Conservation (phyloP, 805 yeast genomes). For the Saccharomycopsis capsularis region DNA sequence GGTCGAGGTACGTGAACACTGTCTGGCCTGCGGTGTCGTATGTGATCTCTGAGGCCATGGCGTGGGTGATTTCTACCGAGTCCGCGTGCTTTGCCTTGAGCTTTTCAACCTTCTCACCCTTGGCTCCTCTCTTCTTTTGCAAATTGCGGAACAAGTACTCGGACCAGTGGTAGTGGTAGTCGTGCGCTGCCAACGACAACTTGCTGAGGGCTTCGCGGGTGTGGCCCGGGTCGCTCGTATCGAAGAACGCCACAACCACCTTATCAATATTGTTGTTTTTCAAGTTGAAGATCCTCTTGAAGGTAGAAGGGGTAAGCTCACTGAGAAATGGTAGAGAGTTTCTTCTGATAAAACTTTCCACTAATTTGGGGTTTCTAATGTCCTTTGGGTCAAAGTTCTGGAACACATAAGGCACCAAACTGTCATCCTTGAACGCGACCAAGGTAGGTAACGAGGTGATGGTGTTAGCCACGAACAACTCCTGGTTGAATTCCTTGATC, state of each 20-base stretch:
- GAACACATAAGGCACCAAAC: constrained; percentile 44
- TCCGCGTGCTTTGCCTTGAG: constrained; percentile 40
- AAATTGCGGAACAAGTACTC: constrained; percentile 29
- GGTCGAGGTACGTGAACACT: constrained; percentile 45
- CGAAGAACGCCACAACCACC: constrained; percentile 43
- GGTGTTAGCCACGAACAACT: constrained; percentile 43
- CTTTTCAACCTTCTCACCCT: constrained; percentile 36
- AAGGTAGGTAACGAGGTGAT: constrained; percentile 58
- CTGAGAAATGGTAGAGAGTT: constrained; percentile 46
- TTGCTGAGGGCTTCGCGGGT: constrained; percentile 29
- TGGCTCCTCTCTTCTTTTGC: constrained; percentile 31
- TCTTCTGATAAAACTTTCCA: constrained; percentile 44
- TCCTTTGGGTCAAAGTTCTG: constrained; percentile 62
- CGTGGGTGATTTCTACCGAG: constrained; percentile 38
- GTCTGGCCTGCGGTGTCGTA: constrained; percentile 38
- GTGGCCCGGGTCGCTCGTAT: constrained; percentile 28
- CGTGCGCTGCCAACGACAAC: constrained; percentile 40
- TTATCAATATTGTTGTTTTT: constrained; percentile 33
- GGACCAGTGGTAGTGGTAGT: constrained; percentile 40
- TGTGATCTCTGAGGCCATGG: constrained; percentile 44
- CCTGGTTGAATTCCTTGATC: constrained; percentile 35
- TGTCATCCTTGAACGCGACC: constrained; percentile 51
- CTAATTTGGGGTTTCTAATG: constrained; percentile 41
- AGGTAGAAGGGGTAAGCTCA: constrained; percentile 40
- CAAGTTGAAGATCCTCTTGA: constrained; percentile 22